Conservation (phyloP, 2,329 filamentous ascomycete species). For the Blastomyces percursus region DNA sequence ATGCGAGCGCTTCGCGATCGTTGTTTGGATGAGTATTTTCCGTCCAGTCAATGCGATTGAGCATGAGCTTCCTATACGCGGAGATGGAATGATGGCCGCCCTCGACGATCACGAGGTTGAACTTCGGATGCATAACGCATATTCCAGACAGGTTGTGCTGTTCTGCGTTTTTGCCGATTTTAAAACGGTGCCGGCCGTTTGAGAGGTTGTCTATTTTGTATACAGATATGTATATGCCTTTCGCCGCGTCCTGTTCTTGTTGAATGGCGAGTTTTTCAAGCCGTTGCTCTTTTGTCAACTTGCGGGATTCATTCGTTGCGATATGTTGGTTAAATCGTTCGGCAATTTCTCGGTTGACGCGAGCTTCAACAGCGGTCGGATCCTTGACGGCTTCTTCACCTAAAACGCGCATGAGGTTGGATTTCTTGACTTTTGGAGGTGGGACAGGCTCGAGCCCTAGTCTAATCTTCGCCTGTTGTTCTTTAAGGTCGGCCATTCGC, state of each 20-base stretch:
- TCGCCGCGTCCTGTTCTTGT: slow-evolving; percentile 76
- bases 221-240: slow-evolving; percentile 74
- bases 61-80: slow-evolving; percentile 84
- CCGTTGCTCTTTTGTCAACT: slow-evolving; percentile 76
- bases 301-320: slow-evolving; percentile 67
- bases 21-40: slow-evolving; percentile 67
- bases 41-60: slow-evolving; percentile 88
- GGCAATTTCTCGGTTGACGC: slow-evolving; percentile 84
- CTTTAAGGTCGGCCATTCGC: slow-evolving; percentile 85
- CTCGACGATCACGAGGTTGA: slow-evolving; percentile 84
- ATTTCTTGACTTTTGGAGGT: slow-evolving; percentile 92
- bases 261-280: slow-evolving; percentile 73
- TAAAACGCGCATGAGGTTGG: slow-evolving; percentile 92
- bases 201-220: slow-evolving; percentile 84
- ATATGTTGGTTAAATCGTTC: slow-evolving; percentile 73
- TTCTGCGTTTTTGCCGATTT: slow-evolving; percentile 84
- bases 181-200: slow-evolving; percentile 87
- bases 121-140: slow-evolving; percentile 81
- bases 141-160: slow-evolving; percentile 77
- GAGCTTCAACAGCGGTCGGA: slow-evolving; percentile 89
- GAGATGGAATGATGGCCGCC: slow-evolving; percentile 74
- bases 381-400: slow-evolving; percentile 91
- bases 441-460: slow-evolving; percentile 81
- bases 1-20: slow-evolving; percentile 48
- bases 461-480: slow-evolving; percentile 91